Conservation (phyloP, 2,329 filamentous ascomycete genomes). For the Aureobasidium lini region DNA sequence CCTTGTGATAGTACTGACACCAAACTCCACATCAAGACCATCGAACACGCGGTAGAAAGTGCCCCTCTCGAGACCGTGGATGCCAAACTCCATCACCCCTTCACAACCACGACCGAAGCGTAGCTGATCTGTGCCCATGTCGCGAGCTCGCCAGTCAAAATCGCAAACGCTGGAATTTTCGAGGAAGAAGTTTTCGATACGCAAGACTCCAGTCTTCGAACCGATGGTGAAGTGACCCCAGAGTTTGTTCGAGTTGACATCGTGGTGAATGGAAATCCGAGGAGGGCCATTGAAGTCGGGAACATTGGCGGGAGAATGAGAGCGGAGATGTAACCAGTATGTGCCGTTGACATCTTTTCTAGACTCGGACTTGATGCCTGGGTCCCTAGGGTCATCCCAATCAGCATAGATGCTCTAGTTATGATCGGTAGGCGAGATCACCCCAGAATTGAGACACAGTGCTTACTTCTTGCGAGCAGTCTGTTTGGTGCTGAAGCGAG, state of each 20-base stretch:
- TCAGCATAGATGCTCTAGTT: too few species aligned
- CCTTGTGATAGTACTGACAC: neutral
- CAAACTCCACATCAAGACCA: slow-evolving; percentile 4
- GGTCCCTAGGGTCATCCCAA: too few species aligned
- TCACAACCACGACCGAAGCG: slow-evolving; percentile 29
- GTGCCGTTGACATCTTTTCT: slow-evolving; percentile 1
- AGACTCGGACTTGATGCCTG: neutral
- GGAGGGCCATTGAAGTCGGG: slow-evolving; percentile 19
- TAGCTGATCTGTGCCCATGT: slow-evolving; percentile 21
- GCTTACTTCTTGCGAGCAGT: too few species aligned
- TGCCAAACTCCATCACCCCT: slow-evolving; percentile 27
- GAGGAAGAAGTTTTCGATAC: slow-evolving; percentile 27
- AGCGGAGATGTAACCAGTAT: slow-evolving; percentile 13
- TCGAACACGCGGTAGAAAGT: slow-evolving; percentile 3
- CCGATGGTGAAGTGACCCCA: slow-evolving; percentile 44
- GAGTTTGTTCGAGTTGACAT: slow-evolving; percentile 28
- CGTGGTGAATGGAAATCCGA: slow-evolving; percentile 15
- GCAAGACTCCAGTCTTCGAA: slow-evolving; percentile 36
- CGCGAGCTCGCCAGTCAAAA: slow-evolving; percentile 28
- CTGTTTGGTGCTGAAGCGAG: too few species aligned
- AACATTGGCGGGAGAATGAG: slow-evolving; percentile 16
- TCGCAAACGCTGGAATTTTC: slow-evolving; percentile 13
- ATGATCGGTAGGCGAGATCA: too few species aligned
- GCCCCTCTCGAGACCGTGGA: slow-evolving; percentile 1
- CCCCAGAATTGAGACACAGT: too few species aligned